Conservation (phyloP, 2,329 filamentous ascomycete genomes). For the Pseudomassariella vexata region DNA sequence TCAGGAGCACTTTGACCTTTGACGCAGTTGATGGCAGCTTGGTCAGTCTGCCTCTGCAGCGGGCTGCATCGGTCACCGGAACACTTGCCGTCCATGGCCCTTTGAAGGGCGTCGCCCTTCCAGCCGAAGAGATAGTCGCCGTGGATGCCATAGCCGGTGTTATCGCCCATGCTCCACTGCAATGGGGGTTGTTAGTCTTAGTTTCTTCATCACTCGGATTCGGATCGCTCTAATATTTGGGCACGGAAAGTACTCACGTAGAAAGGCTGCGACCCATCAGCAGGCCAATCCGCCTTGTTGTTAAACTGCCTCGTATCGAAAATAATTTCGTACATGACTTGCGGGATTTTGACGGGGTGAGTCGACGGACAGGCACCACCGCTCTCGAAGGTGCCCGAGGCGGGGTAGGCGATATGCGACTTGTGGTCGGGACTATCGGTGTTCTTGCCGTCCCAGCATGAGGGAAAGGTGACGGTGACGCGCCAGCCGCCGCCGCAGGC, state of each 20-base stretch:
- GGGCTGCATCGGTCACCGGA: no score
- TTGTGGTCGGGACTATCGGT: slow-evolving; percentile 25
- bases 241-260: slow-evolving; percentile 14
- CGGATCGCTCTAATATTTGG: not conserved
- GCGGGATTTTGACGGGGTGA: slow-evolving; percentile 26
- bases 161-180: no score
- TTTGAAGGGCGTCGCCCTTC: slow-evolving; percentile 7
- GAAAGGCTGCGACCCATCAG: slow-evolving; percentile 25
- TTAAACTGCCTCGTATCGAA: slow-evolving; percentile 29
- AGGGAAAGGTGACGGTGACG: slow-evolving; percentile 21
- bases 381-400: slow-evolving; percentile 20
- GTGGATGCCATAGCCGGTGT: slow-evolving; percentile 4
- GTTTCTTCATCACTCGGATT: not conserved
- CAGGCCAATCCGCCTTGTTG: slow-evolving; percentile 26
- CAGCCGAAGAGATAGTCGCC: slow-evolving; percentile 9
- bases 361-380: slow-evolving; percentile 22
- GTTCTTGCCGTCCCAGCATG: slow-evolving; percentile 27
- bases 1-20: no score
- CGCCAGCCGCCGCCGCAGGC: slow-evolving; percentile 21
- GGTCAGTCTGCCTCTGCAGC: no score
- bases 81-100: slow-evolving; percentile 3
- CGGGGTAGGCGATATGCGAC: slow-evolving; percentile 22
- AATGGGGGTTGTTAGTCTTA: no score
- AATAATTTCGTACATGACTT: slow-evolving; percentile 36
- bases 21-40: no score